A percentile compares a stretch with the other conserved stretches of the same genome.
These are phyloP conservation scores for Penicillium malachiteum DNA, from an alignment of 495 filamentous ascomycete genomes.

Conservation along the genomic window DNA sequence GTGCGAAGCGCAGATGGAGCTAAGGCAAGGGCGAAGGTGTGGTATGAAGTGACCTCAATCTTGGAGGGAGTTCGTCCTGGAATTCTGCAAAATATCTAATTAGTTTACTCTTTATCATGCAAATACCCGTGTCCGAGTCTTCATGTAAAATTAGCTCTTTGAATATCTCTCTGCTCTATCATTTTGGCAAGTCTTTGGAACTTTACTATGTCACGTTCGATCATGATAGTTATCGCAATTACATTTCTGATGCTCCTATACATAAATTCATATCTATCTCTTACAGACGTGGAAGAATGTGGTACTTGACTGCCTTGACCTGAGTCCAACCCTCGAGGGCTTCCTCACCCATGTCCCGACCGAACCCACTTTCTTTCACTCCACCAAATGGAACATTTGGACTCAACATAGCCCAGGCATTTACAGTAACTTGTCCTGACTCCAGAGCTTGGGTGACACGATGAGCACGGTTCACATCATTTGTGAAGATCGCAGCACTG, in stretches of 20 bases:
- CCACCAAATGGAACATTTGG: constrained; percentile 50
- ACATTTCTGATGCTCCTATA: too few species aligned
- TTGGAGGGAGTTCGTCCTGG: constrained; percentile 48
- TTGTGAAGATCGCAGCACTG: constrained; percentile 77
- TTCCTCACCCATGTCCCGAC: constrained; percentile 43
- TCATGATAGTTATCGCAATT: too few species aligned
- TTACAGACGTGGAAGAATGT: constrained; percentile 22
- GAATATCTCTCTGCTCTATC: too few species aligned
- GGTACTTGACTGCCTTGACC: constrained; percentile 25
- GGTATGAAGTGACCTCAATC: constrained; percentile 51
- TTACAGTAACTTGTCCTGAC: constrained; percentile 53
- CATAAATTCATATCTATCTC: too few species aligned
- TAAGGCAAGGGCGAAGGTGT: constrained; percentile 49
- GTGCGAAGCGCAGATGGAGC: constrained; percentile 39
- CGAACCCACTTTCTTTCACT: constrained; percentile 56
- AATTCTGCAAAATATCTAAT: constrained; percentile 15
- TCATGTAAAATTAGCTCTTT: too few species aligned
- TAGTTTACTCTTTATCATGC: background rate
- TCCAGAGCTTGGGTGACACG: constrained; percentile 75
- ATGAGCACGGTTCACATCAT: constrained; percentile 73
- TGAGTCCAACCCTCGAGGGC: constrained; percentile 28
- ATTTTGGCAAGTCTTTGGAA: too few species aligned
- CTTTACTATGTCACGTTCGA: too few species aligned
- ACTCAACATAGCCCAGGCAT: constrained; percentile 22
- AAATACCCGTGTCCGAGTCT: too few species aligned